Conservation (phyloP, 2,329 filamentous ascomycete genomes). For the Septoria linicola region DNA sequence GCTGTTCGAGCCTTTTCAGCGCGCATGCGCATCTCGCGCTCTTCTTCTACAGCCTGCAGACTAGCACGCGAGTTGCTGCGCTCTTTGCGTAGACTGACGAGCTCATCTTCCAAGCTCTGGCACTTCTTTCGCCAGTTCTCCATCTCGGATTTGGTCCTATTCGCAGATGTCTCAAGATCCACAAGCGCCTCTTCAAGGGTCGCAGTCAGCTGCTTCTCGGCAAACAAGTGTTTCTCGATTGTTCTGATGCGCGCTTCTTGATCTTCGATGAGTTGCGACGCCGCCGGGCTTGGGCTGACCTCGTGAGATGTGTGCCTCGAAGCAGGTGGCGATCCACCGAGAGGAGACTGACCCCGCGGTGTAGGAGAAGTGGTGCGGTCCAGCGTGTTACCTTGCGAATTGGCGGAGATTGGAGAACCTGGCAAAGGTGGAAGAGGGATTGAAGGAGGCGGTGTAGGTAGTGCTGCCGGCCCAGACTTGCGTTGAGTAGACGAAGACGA, state of each 20-base stretch:
- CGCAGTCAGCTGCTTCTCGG: slow-evolving; percentile 92
- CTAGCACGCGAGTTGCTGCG: slow-evolving; percentile 58
- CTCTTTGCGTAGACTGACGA: slow-evolving; percentile 62
- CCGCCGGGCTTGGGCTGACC: slow-evolving; percentile 59
- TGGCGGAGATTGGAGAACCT: slow-evolving; percentile 52
- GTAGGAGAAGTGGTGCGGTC: slow-evolving; percentile 46
- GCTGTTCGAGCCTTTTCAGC: slow-evolving; percentile 86
- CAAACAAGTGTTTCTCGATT: slow-evolving; percentile 93
- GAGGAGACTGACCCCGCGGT: slow-evolving; percentile 65
- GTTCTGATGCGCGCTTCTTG: slow-evolving; percentile 92
- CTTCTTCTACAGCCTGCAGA: slow-evolving; percentile 91
- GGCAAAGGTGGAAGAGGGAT: slow-evolving; percentile 95
- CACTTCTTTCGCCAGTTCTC: slow-evolving; percentile 90
- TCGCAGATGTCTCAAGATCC: slow-evolving; percentile 87
- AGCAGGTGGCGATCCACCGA: slow-evolving; percentile 56
- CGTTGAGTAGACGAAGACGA: slow-evolving; percentile 69
- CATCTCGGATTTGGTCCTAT: slow-evolving; percentile 86
- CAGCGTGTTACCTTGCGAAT: slow-evolving; percentile 40
- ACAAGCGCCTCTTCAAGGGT: slow-evolving; percentile 94
- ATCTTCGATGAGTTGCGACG: slow-evolving; percentile 83
- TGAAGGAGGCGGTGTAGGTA: slow-evolving; percentile 90
- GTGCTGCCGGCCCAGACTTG: slow-evolving; percentile 80
- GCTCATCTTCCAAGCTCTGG: slow-evolving; percentile 68
- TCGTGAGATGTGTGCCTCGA: slow-evolving; percentile 67
- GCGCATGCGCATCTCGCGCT: slow-evolving; percentile 85